Conservation (phyloP, 164 flowering plant genomes). For the Brasenia schreberi region DNA sequence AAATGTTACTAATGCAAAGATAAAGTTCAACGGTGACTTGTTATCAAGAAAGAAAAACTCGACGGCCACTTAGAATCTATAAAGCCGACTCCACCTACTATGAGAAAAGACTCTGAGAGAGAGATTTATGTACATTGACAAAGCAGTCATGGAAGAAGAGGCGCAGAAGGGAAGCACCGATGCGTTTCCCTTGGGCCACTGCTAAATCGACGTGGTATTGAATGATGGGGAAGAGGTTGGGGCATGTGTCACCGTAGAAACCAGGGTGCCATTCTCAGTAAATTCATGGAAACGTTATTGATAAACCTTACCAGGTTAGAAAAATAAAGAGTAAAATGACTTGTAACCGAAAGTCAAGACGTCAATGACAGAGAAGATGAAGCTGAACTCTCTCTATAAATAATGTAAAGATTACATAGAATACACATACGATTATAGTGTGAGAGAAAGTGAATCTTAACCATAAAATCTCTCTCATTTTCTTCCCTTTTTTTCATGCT, state of each 20-base stretch:
- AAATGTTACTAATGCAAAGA: not conserved
- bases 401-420: too few relatives aligned
- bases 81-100: not conserved
- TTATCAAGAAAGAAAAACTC: not conserved
- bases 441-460: too few relatives aligned
- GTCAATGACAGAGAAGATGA: too few relatives aligned
- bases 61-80: not conserved
- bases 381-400: too few relatives aligned
- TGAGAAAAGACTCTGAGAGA: not conserved
- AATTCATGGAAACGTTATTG: too few relatives aligned
- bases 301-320: too few relatives aligned
- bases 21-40: not conserved
- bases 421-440: too few relatives aligned
- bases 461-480: too few relatives aligned
- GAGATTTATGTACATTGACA: not conserved
- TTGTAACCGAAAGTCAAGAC: too few relatives aligned
- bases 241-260: not conserved
- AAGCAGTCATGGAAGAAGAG: slow-evolving; percentile 3
- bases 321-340: too few relatives aligned
- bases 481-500: too few relatives aligned
- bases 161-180: not conserved
- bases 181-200: not conserved
- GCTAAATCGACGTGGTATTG: not conserved
- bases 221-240: not conserved
- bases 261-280: too few relatives aligned